A percentile compares a stretch with the other conserved stretches of the same genome.
Conservation (phyloP, 2,329 filamentous ascomycete species). For the Coccinonectria pachysandricola region DNA sequence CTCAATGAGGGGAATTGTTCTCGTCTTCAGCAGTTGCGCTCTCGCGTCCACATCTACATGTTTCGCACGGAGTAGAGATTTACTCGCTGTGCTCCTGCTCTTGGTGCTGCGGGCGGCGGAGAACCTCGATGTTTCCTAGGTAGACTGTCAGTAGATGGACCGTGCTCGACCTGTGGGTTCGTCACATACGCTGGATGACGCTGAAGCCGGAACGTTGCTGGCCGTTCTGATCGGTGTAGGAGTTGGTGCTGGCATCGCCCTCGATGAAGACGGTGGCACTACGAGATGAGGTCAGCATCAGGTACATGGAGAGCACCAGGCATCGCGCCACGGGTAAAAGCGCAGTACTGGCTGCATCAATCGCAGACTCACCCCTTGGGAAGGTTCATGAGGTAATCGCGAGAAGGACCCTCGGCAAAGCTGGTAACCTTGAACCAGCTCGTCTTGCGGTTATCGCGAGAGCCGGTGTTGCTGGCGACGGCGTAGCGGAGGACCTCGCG, state of each 20-base stretch:
- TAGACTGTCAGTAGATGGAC: constrained; percentile 10
- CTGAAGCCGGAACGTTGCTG: constrained; percentile 54
- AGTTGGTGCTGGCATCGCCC: constrained; percentile 62
- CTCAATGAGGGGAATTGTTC: too few relatives aligned
- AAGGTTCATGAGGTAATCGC: constrained; percentile 62
- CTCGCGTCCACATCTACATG: too few relatives aligned
- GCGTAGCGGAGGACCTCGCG: constrained; percentile 67
- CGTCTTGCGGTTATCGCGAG: constrained; percentile 59
- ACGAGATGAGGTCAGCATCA: constrained; percentile 9
- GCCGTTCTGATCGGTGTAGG: constrained; percentile 61
- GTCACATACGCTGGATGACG: constrained; percentile 67
- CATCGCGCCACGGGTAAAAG: too few relatives aligned
- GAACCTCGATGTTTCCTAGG: constrained; percentile 35
- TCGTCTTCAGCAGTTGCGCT: too few relatives aligned
- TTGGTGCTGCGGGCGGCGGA: constrained; percentile 29
- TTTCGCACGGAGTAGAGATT: constrained; percentile 15
- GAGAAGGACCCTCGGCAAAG: constrained; percentile 61
- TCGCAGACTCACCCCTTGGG: constrained; percentile 82
- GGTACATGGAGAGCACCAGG: constrained; percentile 1
- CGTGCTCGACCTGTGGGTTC: too few relatives aligned
- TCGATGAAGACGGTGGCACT: constrained; percentile 77
- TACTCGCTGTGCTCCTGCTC: constrained; percentile 17
- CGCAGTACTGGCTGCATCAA: too few relatives aligned
- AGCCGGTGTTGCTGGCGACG: constrained; percentile 59
- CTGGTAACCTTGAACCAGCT: constrained; percentile 77